phyloP scores from a whole-genome alignment of 805 yeast genomes.

The Starmerella cellae region DNA sequence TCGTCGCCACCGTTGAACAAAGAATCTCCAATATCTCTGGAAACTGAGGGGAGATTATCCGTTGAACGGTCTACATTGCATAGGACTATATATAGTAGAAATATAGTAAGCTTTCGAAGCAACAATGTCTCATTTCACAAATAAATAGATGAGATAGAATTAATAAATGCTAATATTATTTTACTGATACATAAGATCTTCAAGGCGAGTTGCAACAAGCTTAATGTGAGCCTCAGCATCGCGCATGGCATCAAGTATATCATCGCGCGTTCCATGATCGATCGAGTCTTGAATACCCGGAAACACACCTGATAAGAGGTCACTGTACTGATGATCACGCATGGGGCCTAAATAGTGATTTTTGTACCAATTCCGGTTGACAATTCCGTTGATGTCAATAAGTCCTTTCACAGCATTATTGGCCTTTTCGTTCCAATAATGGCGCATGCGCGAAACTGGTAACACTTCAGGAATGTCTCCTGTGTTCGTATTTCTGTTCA shows the following conservation, averaged over 20 bases:
- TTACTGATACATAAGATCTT: neutral
- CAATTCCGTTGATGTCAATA: conserved; percentile 32
- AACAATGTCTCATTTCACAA: too few relatives aligned
- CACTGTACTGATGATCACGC: conserved; percentile 38
- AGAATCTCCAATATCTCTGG: too few relatives aligned
- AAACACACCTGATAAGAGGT: conserved; percentile 47
- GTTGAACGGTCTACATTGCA: too few relatives aligned
- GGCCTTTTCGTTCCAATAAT: conserved; percentile 69
- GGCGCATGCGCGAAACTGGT: conserved; percentile 52
- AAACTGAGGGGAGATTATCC: too few relatives aligned
- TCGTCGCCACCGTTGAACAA: too few relatives aligned
- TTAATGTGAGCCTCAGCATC: conserved; percentile 14
- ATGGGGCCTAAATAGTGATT: conserved; percentile 63
- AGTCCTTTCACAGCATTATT: conserved; percentile 42
- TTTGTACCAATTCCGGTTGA: conserved; percentile 48
- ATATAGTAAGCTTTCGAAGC: too few relatives aligned
- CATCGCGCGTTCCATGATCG: conserved; percentile 34
- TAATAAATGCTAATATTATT: too few relatives aligned
- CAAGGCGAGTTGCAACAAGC: conserved; percentile 11
- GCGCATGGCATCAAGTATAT: conserved; percentile 34
- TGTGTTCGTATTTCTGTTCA: conserved; percentile 34
- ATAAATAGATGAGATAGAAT: too few relatives aligned
- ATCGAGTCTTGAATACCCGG: conserved; percentile 67
- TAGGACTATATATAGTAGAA: too few relatives aligned
- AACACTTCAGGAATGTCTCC: conserved; percentile 44